A percentile compares a stretch with the other conserved stretches of the same genome.
These are phyloP conservation scores for Chlorella sp. DNA, from an alignment of 139 green algal genomes.

Conservation along the genomic window DNA sequence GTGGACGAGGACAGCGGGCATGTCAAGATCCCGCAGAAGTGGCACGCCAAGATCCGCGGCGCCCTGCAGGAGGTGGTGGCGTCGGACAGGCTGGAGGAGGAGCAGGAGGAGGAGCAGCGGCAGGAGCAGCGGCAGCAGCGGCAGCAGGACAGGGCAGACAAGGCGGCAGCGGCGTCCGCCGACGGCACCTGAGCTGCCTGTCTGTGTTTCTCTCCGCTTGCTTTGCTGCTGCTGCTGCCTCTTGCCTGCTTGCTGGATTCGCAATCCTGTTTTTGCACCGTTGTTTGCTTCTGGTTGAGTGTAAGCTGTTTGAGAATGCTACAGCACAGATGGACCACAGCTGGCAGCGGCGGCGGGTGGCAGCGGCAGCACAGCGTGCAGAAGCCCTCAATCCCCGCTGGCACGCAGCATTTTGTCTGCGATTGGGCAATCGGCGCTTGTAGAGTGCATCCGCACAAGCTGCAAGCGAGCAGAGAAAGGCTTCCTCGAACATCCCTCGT, in stretches of 20 bases:
- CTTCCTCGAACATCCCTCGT: too few species aligned
- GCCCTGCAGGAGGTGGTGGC: conserved; percentile 46
- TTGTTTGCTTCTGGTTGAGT: not conserved
- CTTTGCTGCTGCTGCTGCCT: not conserved
- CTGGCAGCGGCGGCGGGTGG: not conserved
- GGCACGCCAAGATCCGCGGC: conserved; percentile 22
- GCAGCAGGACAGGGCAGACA: not conserved
- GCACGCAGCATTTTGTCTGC: too few species aligned
- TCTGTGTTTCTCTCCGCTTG: not conserved
- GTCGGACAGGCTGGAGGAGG: not conserved
- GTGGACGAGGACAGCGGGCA: conserved; percentile 13
- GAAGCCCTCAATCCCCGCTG: too few species aligned
- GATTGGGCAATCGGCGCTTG: too few species aligned
- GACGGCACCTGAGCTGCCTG: not conserved
- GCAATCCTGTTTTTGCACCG: not conserved
- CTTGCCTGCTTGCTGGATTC: not conserved
- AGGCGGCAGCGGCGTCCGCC: not conserved
- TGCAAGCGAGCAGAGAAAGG: too few species aligned
- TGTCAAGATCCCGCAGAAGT: conserved; percentile 37
- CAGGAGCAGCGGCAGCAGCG: conserved; percentile 16
- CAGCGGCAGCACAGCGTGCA: too few species aligned
- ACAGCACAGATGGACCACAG: too few species aligned
- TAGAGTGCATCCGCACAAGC: too few species aligned
- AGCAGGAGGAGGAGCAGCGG: conserved; percentile 28
- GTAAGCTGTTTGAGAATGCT: not conserved